Percentiles rank a stretch among this genome's conserved stretches.
Evolutionary conservation across 768 basidiomycete species (phyloP).

Genomic region (Daedalea quercina): DNA sequence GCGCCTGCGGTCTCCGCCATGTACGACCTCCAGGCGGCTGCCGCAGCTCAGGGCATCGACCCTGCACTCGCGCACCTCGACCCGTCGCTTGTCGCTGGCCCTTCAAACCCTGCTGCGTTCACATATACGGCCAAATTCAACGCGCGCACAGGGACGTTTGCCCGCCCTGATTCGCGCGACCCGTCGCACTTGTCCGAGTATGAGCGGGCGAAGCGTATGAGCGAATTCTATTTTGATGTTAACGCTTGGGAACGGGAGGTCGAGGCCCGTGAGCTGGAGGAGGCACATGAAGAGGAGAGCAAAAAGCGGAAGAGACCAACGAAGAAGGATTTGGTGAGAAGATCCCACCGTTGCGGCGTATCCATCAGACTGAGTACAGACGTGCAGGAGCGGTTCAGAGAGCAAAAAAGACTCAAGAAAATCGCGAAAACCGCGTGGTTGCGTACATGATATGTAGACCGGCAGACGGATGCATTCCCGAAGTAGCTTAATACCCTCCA

Average conservation of each 20-base stretch:
- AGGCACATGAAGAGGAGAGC: constrained; percentile 43
- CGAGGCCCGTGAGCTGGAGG: constrained; percentile 35
- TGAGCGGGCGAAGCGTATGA: constrained; percentile 80
- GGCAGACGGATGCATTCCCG: too few species aligned
- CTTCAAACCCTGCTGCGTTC: constrained; percentile 28
- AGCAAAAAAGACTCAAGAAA: constrained; percentile 77
- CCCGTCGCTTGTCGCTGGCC: constrained; percentile 47
- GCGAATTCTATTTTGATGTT: constrained; percentile 83
- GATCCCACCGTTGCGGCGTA: not conserved
- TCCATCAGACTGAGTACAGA: constrained; percentile 11
- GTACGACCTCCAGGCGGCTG: constrained; percentile 57
- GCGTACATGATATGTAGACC: constrained; percentile 42
- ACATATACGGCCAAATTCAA: constrained; percentile 68
- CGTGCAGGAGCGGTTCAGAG: constrained; percentile 71
- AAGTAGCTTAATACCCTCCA: too few species aligned
- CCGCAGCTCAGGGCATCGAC: constrained; percentile 76
- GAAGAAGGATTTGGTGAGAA: constrained; percentile 78
- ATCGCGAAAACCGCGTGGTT: constrained; percentile 87
- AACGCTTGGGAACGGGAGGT: constrained; percentile 72
- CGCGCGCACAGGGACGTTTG: constrained; percentile 73
- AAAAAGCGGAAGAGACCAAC: constrained; percentile 74
- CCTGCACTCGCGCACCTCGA: constrained; percentile 77
- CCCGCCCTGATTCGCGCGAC: constrained; percentile 58
- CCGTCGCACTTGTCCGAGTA: constrained; percentile 75
- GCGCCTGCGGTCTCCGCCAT: constrained; percentile 26